Evolutionary conservation across 1,284 basidiomycete species (phyloP), one percentile per base, ranked within the genome.

Genomic region (Irpex rosettiformis): DNA sequence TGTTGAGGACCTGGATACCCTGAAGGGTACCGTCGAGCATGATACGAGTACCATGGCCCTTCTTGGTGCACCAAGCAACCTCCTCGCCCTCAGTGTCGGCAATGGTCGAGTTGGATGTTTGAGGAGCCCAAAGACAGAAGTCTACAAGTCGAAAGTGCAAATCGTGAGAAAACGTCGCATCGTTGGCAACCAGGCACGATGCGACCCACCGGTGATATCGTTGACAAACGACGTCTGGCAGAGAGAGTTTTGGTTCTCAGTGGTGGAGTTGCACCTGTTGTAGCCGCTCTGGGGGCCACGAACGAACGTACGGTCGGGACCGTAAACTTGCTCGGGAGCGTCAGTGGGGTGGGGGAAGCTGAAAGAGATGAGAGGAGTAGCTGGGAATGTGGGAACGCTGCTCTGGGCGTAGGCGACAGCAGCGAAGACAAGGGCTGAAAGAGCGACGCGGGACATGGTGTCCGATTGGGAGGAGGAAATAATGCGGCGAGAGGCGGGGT

Each of bases 51-150:
- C 89, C 88, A 58, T 79, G 80, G 16, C 85, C 83, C 54, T 80
- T 77, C 68, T 83, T 85, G 37, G 87, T 88, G 75, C 89, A 93
- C 82, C 83, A 92, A 0, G 87, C 84, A 18, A 92, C 85, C 62
- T 82, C 85, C 68, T 84, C 76, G 40, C 77, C 82, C 71, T 92
- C 90, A 3, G 81, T 79, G 63, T 88, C 77, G 24, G 79, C 87
- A 57, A 92, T 83, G n/a, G 76, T 74, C 29, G 78, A 74, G 61
- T 71, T 73, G 24, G 69, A 70, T 24, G 70, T 70, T 2, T 68
- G 77, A 25, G 86, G 84, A 7, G 76, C 83, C 78, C 80, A 89
- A 11, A 88, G 62, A 64, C 86, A 89, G 70, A 85, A 88, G 67
- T 88, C 86, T 68, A 66, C 72, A 16, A 45, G 4, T 16, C 33